A percentile compares a stretch with the other conserved stretches of the same genome.
phyloP scores from a whole-genome alignment of 495 filamentous ascomycete genomes.

The Penicillium tannophilum region DNA sequence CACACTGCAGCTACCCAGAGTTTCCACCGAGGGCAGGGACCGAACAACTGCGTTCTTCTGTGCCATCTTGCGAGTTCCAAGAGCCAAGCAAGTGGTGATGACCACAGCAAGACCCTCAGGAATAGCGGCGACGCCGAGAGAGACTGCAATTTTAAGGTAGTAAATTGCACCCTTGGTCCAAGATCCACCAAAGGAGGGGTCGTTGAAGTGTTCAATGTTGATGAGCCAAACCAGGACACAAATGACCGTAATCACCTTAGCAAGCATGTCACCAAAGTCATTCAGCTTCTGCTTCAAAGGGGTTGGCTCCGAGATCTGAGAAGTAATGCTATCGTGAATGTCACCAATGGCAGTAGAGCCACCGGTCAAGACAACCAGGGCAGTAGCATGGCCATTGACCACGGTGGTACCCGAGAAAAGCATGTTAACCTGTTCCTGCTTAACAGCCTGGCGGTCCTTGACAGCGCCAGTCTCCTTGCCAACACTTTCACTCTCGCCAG shows the following conservation, averaged over 20 bases:
- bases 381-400: slow-evolving; percentile 90
- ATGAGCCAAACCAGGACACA: slow-evolving; percentile 97
- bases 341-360: slow-evolving; percentile 93
- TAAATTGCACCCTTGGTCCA: slow-evolving; percentile 99
- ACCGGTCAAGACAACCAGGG: slow-evolving; percentile 90
- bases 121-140: slow-evolving; percentile 96
- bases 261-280: slow-evolving; percentile 94
- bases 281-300: slow-evolving; percentile 98
- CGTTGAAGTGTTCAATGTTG: slow-evolving; percentile 95
- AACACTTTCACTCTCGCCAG: slow-evolving; percentile 97
- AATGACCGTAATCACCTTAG: slow-evolving; percentile 97
- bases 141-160: slow-evolving; percentile 99
- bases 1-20: slow-evolving; percentile 96
- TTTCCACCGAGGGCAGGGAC: slow-evolving; percentile 95
- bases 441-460: slow-evolving; percentile 81
- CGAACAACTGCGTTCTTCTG: slow-evolving; percentile 96
- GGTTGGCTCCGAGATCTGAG: slow-evolving; percentile 96
- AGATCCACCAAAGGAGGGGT: slow-evolving; percentile 79
- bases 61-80: slow-evolving; percentile 97
- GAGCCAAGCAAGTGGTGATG: slow-evolving; percentile 93
- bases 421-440: slow-evolving; percentile 98
- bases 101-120: slow-evolving; percentile 97
- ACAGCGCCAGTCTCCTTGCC: slow-evolving; percentile 74
- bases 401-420: slow-evolving; percentile 98
- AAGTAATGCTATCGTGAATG: slow-evolving; percentile 97